Conservation (phyloP, 2,329 filamentous ascomycete genomes). For the Lachnum nothofagi region DNA sequence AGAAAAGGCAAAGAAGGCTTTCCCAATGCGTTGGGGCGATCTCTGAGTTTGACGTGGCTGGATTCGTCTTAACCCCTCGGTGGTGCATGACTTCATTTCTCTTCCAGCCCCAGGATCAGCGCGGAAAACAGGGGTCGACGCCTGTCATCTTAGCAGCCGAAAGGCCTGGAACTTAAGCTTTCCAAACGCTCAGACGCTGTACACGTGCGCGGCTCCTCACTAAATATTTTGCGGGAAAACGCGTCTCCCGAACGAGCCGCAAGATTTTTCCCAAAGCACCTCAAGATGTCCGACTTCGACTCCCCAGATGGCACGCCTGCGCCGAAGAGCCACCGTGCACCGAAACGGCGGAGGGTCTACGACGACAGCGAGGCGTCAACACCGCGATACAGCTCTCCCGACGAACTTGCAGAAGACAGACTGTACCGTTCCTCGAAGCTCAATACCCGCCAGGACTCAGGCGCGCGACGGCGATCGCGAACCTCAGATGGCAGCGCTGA, state of each 20-base stretch:
- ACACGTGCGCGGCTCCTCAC: constrained; percentile 5
- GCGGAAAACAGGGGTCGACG: not conserved
- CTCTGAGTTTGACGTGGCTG: constrained; percentile 9
- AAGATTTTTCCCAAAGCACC: not conserved
- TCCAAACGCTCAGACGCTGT: not conserved
- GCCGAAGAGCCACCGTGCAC: constrained; percentile 11
- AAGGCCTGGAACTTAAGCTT: not conserved
- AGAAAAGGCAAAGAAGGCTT: not conserved
- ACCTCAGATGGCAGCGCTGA: constrained; percentile 27
- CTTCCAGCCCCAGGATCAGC: not conserved
- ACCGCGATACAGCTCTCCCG: constrained; percentile 42
- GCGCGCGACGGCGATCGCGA: constrained; percentile 21
- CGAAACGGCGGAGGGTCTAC: constrained; percentile 29
- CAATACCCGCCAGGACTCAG: constrained; percentile 19
- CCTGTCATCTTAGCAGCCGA: not conserved
- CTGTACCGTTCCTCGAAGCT: constrained; percentile 32
- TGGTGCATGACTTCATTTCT: constrained; percentile 1
- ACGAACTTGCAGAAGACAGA: constrained; percentile 36
- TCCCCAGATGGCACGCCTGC: constrained; percentile 22
- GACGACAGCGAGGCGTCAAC: constrained; percentile 39
- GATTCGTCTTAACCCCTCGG: constrained; percentile 11
- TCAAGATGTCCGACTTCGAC: constrained; percentile 27
- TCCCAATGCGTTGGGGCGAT: constrained; percentile 1
- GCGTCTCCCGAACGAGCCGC: not conserved
- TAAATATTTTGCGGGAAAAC: not conserved